These are phyloP conservation scores for Saccharomyces hybrid DNA, from an alignment of 1,139 yeast species.

Conservation along the genomic window DNA sequence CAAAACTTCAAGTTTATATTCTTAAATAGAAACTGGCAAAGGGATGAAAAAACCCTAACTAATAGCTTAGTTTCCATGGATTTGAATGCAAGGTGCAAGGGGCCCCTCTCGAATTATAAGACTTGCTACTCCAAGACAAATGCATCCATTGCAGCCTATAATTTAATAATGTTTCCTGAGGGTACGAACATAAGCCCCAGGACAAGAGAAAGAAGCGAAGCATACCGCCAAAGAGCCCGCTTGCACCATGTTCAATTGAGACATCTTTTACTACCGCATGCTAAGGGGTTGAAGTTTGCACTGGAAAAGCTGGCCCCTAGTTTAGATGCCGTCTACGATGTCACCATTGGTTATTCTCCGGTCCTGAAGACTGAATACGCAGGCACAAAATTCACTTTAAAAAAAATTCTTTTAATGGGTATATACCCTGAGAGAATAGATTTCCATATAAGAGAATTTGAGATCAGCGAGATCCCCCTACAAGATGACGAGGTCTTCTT, in stretches of 20 bases:
- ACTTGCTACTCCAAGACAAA: not conserved
- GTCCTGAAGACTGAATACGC: conserved; percentile 57
- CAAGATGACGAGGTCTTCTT: conserved; percentile 56
- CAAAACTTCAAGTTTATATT: conserved; percentile 65
- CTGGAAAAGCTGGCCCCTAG: conserved; percentile 49
- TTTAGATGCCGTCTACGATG: conserved; percentile 63
- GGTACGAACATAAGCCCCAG: conserved; percentile 75
- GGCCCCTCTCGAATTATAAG: not conserved
- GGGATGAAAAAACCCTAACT: conserved; percentile 40
- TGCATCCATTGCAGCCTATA: not conserved
- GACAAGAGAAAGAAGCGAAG: conserved; percentile 50
- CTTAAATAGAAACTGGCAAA: conserved; percentile 66
- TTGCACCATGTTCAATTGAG: conserved; percentile 36
- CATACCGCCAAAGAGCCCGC: conserved; percentile 47
- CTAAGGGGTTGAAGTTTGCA: conserved; percentile 65
- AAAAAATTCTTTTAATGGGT: conserved; percentile 55
- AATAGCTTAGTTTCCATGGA: not conserved
- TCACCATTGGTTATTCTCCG: conserved; percentile 73
- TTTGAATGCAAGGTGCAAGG: not conserved
- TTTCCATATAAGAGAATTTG: conserved; percentile 51
- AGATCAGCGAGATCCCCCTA: conserved; percentile 55
- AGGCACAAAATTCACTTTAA: conserved; percentile 63
- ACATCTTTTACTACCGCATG: conserved; percentile 68
- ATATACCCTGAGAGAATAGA: conserved; percentile 59
- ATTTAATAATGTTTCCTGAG: conserved; percentile 73